These are phyloP conservation scores for Zoysia japonica DNA, from an alignment of 176 grass and related monocot species.

Conservation along the genomic window DNA sequence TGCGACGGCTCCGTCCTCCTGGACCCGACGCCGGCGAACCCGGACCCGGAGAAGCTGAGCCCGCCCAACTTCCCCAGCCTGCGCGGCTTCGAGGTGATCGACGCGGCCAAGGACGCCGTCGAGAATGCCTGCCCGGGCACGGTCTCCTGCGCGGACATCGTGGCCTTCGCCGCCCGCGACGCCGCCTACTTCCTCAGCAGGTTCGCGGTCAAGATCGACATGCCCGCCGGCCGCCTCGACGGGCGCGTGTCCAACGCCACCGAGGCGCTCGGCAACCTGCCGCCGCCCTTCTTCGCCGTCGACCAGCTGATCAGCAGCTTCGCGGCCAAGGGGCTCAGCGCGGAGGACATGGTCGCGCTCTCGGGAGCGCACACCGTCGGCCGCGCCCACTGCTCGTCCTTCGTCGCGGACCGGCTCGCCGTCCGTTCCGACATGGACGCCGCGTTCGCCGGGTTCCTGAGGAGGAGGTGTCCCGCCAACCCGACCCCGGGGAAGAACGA, in stretches of 20 bases:
- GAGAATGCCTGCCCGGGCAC: conserved; percentile 41
- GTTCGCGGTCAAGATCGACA: conserved; percentile 19
- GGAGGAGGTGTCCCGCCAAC: conserved; percentile 8
- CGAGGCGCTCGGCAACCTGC: conserved; percentile 39
- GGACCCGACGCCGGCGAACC: conserved; percentile 24
- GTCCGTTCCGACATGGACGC: conserved; percentile 20
- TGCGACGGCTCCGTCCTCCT: conserved; percentile 59
- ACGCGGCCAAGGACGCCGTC: conserved; percentile 41
- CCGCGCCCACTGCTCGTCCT: conserved; percentile 57
- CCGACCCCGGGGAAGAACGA: not conserved
- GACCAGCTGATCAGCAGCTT: conserved; percentile 25
- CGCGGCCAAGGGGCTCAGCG: conserved; percentile 40
- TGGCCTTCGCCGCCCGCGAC: conserved; percentile 49
- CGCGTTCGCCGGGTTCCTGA: conserved; percentile 6
- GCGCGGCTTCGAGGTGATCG: conserved; percentile 57
- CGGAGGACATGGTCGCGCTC: conserved; percentile 49
- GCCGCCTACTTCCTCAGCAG: conserved; percentile 39
- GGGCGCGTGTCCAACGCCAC: conserved; percentile 24
- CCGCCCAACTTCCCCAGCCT: conserved; percentile 33
- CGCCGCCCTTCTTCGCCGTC: conserved; percentile 28
- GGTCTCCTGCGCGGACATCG: conserved; percentile 52
- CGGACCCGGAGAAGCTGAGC: conserved; percentile 41
- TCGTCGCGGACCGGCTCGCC: conserved; percentile 42
- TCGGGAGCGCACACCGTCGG: conserved; percentile 49
- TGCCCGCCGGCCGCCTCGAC: conserved; percentile 56